phyloP scores from a whole-genome alignment of 352 stramenopile genomes.

The Hyphochytrium catenoides region DNA sequence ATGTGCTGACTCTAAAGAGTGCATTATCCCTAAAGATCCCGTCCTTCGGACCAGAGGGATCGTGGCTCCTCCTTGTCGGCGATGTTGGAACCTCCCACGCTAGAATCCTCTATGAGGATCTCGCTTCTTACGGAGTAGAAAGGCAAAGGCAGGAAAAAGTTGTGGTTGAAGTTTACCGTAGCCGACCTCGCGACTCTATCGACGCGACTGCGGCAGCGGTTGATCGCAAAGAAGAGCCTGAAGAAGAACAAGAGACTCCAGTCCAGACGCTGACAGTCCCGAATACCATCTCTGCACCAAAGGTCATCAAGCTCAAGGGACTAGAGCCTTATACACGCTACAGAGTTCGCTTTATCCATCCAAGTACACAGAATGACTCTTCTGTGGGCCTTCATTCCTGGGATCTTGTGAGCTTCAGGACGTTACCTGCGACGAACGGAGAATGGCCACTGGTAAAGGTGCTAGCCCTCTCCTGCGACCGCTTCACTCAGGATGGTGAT shows the following conservation, averaged over 20 bases:
- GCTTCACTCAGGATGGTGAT: slow-evolving; percentile 26
- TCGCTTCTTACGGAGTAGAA: no score
- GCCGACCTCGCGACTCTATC: slow-evolving; percentile 5
- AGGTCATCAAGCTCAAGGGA: slow-evolving; percentile 12
- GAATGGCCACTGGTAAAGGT: slow-evolving; percentile 7
- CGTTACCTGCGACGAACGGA: slow-evolving; percentile 3
- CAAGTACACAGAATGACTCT: slow-evolving; percentile 5
- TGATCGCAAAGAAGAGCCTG: neutral
- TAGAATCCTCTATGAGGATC: slow-evolving; percentile 22
- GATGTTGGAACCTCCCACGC: slow-evolving; percentile 18
- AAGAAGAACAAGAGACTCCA: neutral
- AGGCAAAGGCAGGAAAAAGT: neutral
- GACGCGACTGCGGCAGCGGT: slow-evolving; percentile 3
- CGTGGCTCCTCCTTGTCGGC: slow-evolving; percentile 23
- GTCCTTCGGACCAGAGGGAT: no score
- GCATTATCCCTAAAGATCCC: no score
- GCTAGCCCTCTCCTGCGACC: slow-evolving; percentile 26
- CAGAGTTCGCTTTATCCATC: slow-evolving; percentile 8
- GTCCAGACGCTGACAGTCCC: no score
- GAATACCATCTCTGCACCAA: no score
- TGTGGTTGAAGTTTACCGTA: slow-evolving; percentile 7
- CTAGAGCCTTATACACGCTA: slow-evolving; percentile 18
- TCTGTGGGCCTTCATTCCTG: no score
- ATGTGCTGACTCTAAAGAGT: no score
- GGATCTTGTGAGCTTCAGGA: slow-evolving; percentile 17